Evolutionary conservation across 1,139 yeast genomes (phyloP).

Genomic region (Kluyveromyces marxianus): DNA sequence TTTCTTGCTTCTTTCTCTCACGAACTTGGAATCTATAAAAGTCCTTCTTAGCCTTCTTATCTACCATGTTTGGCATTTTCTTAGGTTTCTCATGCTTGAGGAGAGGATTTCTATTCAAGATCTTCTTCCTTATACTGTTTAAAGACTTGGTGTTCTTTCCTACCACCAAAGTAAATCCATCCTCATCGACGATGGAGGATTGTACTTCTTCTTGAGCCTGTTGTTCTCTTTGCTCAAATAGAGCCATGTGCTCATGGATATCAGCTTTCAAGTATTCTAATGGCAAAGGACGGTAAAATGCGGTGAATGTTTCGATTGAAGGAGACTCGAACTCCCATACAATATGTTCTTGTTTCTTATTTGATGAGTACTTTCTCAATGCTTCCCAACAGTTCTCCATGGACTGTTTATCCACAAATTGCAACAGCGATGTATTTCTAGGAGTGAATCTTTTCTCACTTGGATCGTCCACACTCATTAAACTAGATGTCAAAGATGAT

Average conservation of each 20-base stretch:
- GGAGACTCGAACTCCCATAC: slow-evolving; percentile 30
- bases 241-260: slow-evolving; percentile 38
- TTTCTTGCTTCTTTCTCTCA: slow-evolving; percentile 85
- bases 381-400: slow-evolving; percentile 58
- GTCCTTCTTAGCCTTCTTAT: slow-evolving; percentile 79
- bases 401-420: slow-evolving; percentile 70
- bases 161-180: slow-evolving; percentile 87
- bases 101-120: slow-evolving; percentile 28
- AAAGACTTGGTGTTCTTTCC: slow-evolving; percentile 74
- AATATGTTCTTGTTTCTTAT: slow-evolving; percentile 14
- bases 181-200: slow-evolving; percentile 71
- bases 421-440: slow-evolving; percentile 63
- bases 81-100: slow-evolving; percentile 26
- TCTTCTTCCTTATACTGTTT: slow-evolving; percentile 30
- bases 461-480: slow-evolving; percentile 34
- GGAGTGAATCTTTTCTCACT: slow-evolving; percentile 43
- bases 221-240: slow-evolving; percentile 67
- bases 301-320: slow-evolving; percentile 24
- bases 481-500: slow-evolving; percentile 52
- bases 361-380: slow-evolving; percentile 42
- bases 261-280: slow-evolving; percentile 28
- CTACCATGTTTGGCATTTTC: slow-evolving; percentile 38
- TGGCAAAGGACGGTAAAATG: slow-evolving; percentile 30
- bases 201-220: slow-evolving; percentile 54
- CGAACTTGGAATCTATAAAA: slow-evolving; percentile 95